Conservation (phyloP, 1,139 yeast genomes). For the Scheffersomyces segobiensis region DNA sequence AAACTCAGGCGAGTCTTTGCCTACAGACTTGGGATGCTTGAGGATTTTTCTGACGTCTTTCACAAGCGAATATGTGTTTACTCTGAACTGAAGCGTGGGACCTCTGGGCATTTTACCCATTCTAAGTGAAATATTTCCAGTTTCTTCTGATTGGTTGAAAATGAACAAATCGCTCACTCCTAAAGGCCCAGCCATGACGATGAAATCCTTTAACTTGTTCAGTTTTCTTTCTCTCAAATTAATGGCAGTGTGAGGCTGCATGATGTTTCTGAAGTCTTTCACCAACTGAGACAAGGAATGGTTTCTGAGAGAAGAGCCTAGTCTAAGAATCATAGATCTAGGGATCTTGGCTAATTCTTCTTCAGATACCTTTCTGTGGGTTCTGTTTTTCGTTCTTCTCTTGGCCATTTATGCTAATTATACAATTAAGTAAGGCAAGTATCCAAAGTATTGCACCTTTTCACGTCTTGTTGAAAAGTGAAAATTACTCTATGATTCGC, state of each 20-base stretch:
- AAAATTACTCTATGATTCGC: not conserved
- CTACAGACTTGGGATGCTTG: conserved; percentile 69
- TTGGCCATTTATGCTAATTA: conserved; percentile 33
- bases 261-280: conserved; percentile 79
- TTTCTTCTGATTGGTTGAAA: conserved; percentile 75
- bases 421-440: conserved; percentile 3
- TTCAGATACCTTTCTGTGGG: conserved; percentile 68
- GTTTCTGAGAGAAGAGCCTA: conserved; percentile 78
- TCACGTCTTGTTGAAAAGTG: not conserved
- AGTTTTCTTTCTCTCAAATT: conserved; percentile 82
- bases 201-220: conserved; percentile 83
- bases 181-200: conserved; percentile 96
- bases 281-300: conserved; percentile 83
- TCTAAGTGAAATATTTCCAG: conserved; percentile 82
- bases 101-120: conserved; percentile 91
- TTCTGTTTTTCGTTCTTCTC: conserved; percentile 70
- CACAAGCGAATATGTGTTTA: conserved; percentile 74
- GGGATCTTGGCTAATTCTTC: conserved; percentile 79
- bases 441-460: conserved; percentile 4
- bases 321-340: conserved; percentile 86
- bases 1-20: conserved; percentile 63
- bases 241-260: conserved; percentile 97
- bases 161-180: conserved; percentile 88
- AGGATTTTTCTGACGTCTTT: conserved; percentile 76
- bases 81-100: conserved; percentile 84